phyloP scores from a whole-genome alignment of 2,329 filamentous ascomycete species.

The Trichothecium sympodiale region DNA sequence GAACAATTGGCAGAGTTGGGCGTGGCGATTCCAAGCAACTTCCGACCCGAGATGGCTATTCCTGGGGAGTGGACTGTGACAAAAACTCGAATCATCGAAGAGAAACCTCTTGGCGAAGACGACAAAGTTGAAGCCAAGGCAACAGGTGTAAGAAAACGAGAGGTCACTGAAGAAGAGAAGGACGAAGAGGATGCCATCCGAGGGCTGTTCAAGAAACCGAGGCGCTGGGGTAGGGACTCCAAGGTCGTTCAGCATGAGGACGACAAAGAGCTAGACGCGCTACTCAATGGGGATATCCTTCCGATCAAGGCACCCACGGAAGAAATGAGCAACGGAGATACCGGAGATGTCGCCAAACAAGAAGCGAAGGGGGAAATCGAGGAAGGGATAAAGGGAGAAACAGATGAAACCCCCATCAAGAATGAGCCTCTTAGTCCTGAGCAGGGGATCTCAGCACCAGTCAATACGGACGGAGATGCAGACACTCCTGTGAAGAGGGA shows the following conservation, averaged over 20 bases:
- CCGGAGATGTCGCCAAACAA: slow-evolving; percentile 14
- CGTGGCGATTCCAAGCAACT: slow-evolving; percentile 69
- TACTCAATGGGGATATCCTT: slow-evolving; percentile 32
- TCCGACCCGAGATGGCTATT: slow-evolving; percentile 72
- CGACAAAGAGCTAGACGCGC: slow-evolving; percentile 49
- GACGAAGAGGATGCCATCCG: slow-evolving; percentile 50
- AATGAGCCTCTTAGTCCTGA: slow-evolving; percentile 19
- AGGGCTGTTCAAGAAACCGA: slow-evolving; percentile 48
- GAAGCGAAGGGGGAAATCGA: slow-evolving; percentile 15
- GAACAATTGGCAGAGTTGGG: slow-evolving; percentile 83
- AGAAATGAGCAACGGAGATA: slow-evolving; percentile 12
- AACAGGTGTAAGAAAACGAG: slow-evolving; percentile 52
- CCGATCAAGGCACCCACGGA: slow-evolving; percentile 10
- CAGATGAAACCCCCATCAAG: slow-evolving; percentile 7
- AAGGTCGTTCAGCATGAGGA: slow-evolving; percentile 35
- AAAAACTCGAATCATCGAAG: slow-evolving; percentile 47
- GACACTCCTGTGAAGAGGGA: slow-evolving; percentile 10
- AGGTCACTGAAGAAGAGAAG: slow-evolving; percentile 46
- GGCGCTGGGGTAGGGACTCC: slow-evolving; percentile 41
- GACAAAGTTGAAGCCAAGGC: slow-evolving; percentile 34
- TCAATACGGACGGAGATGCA: slow-evolving; percentile 4
- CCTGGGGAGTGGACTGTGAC: slow-evolving; percentile 78
- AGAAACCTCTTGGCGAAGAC: slow-evolving; percentile 24
- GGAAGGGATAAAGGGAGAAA: slow-evolving; percentile 14
- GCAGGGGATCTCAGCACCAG: slow-evolving; percentile 4